Conservation (phyloP, 345 rosid genomes). For the Dipteronia dyeriana region DNA sequence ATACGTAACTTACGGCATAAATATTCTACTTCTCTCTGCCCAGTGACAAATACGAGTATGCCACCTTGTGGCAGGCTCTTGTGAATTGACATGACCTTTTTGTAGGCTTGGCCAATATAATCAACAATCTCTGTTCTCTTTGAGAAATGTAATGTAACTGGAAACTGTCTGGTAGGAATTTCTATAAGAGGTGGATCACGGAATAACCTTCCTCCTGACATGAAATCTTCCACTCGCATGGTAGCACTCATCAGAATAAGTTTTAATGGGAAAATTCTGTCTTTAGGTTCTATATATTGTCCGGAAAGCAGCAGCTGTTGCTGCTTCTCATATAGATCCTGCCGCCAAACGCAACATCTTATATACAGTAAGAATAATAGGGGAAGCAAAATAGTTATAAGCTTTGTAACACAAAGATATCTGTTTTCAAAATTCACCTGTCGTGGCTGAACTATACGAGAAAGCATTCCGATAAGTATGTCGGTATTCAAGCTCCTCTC, state of each 20-base stretch:
- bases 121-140: conserved; percentile 83
- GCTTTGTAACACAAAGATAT: background rate
- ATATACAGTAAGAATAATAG: conserved; percentile 13
- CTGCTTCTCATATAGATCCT: conserved; percentile 65
- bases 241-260: conserved; percentile 96
- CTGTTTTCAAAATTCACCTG: conserved; percentile 48
- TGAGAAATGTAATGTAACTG: conserved; percentile 75
- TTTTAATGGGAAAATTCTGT: conserved; percentile 65
- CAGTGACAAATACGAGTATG: conserved; percentile 88
- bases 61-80: conserved; percentile 88
- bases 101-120: conserved; percentile 85
- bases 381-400: conserved; percentile 16
- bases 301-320: conserved; percentile 57
- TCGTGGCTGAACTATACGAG: conserved; percentile 67
- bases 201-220: conserved; percentile 69
- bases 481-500: conserved; percentile 96
- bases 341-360: conserved; percentile 24
- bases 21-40: conserved; percentile 91
- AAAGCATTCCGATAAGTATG: conserved; percentile 91
- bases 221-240: conserved; percentile 76
- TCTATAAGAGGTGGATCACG: conserved; percentile 70
- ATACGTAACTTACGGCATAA: conserved; percentile 64
- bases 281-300: conserved; percentile 45
- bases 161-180: conserved; percentile 83
- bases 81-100: conserved; percentile 85